Percentiles rank a stretch among this genome's conserved stretches.
Evolutionary conservation across 192 early-diverging fungal genomes (phyloP).

Genomic region (Funneliformis geosporum): DNA sequence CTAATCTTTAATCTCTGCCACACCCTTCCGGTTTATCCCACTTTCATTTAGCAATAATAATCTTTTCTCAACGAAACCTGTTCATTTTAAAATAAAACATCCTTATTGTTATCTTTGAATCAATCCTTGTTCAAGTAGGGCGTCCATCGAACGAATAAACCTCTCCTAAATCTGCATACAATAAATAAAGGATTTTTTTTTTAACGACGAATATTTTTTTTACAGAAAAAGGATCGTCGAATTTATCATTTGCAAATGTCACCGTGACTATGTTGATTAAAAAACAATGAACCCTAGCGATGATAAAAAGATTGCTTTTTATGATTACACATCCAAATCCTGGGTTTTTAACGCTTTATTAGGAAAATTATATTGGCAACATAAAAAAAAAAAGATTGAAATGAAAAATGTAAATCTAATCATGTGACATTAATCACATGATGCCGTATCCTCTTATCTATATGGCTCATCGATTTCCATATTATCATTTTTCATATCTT

Average conservation of each 20-base stretch:
- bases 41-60: neutral
- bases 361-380: no score
- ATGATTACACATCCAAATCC: no score
- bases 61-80: neutral
- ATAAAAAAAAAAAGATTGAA: no score
- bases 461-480: constrained; percentile 12
- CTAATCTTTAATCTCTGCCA: neutral
- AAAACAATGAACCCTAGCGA: neutral
- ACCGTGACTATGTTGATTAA: neutral
- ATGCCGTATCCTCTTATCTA: neutral
- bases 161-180: no score
- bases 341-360: no score
- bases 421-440: neutral
- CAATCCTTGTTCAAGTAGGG: neutral
- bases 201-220: neutral
- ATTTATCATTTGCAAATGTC: neutral
- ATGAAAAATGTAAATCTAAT: no score
- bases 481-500: constrained; percentile 1
- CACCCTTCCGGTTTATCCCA: neutral
- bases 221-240: neutral
- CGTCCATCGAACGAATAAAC: no score
- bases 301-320: no score
- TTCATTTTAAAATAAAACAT: neutral
- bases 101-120: neutral
- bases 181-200: no score